Evolutionary conservation across 2,329 filamentous ascomycete species (phyloP).

Genomic region (Neodidymelliopsis sp.): DNA sequence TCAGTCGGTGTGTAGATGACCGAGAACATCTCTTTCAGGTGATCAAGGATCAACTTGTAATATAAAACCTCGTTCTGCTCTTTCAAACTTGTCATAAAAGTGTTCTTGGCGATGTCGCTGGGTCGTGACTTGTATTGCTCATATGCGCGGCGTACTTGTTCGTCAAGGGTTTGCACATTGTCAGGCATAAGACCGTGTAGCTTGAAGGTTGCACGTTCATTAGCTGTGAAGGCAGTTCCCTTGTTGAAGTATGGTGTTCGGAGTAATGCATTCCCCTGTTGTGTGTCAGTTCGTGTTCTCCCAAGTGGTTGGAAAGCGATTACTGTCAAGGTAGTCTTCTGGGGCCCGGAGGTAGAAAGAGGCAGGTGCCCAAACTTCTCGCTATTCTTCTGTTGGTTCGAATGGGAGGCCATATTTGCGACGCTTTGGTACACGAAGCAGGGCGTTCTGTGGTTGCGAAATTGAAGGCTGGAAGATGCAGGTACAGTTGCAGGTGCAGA

Average conservation of each 20-base stretch:
- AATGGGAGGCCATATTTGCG: conserved; percentile 20
- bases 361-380: conserved; percentile 49
- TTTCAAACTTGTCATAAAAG: conserved; percentile 84
- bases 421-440: not conserved
- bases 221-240: conserved; percentile 75
- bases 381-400: conserved; percentile 39
- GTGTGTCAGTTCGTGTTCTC: too few relatives aligned
- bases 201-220: conserved; percentile 74
- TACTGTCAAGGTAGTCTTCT: conserved; percentile 51
- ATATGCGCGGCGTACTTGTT: conserved; percentile 80
- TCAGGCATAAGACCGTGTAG: conserved; percentile 77
- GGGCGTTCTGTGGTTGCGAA: not conserved
- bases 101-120: conserved; percentile 81
- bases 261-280: conserved; percentile 60
- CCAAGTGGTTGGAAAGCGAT: too few relatives aligned
- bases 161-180: conserved; percentile 75
- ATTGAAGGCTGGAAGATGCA: not conserved
- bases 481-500: too few relatives aligned
- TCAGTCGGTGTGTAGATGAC: conserved; percentile 93
- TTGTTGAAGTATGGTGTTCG: conserved; percentile 79
- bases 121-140: conserved; percentile 72
- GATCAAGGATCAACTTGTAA: conserved; percentile 77
- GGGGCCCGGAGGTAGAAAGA: conserved; percentile 52
- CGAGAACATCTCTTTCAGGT: conserved; percentile 86
- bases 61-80: conserved; percentile 87